phyloP scores from a whole-genome alignment of 257 asterid species.

The Prunella vulgaris region DNA sequence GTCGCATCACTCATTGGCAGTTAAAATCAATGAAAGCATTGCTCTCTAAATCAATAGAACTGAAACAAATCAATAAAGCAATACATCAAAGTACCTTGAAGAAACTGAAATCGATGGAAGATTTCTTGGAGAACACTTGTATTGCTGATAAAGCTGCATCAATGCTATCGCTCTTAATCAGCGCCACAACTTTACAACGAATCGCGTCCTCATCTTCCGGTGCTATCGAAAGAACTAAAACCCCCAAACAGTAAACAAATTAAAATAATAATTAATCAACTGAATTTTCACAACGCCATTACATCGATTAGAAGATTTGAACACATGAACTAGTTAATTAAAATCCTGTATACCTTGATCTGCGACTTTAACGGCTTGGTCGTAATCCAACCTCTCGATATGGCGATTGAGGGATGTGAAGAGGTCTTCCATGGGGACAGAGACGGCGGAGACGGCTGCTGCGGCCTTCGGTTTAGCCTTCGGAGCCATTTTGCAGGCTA shows the following conservation, averaged over 20 bases:
- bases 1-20: background rate
- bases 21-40: background rate
- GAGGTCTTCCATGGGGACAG: constrained; percentile 69
- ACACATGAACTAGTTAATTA: background rate
- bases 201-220: constrained; percentile 92
- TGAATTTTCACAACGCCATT: background rate
- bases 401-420: constrained; percentile 81
- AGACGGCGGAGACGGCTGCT: constrained; percentile 35
- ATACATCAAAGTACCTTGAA: constrained; percentile 22
- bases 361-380: constrained; percentile 64
- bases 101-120: constrained; percentile 39
- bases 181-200: constrained; percentile 74
- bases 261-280: background rate
- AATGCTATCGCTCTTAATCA: constrained; percentile 51
- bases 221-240: constrained; percentile 57
- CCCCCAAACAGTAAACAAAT: constrained; percentile 36
- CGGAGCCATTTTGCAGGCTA: constrained; percentile 57
- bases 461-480: constrained; percentile 49
- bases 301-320: constrained; percentile 16
- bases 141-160: constrained; percentile 65
- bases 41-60: background rate
- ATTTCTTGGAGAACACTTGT: constrained; percentile 40
- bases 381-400: constrained; percentile 54
- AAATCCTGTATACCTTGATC: constrained; percentile 58
- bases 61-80: background rate